Evolutionary conservation across 2,329 filamentous ascomycete genomes (phyloP), one percentile per base, ranked within the genome.

Genomic region (Cladosporium sp.): DNA sequence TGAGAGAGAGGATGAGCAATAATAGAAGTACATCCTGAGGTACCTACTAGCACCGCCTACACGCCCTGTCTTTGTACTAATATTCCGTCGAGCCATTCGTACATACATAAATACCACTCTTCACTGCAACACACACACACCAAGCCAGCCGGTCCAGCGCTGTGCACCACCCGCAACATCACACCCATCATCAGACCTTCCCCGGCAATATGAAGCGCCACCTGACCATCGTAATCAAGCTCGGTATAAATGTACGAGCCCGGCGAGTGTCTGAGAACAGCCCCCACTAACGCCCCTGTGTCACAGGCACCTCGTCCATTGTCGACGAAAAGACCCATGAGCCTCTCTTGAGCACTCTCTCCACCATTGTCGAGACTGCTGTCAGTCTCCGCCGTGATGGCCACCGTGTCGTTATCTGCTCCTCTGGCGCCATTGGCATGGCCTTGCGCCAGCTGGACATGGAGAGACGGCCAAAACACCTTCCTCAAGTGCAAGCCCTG

Each of bases 321-420:
- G 91, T 98, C 57, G 89, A 97, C 71, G 93, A 98, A 68, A 86
- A 84, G 66, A 95, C 88, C 18, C 93, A 95, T 71, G 88, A 96
- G 65, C 93, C 93, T 3, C 80, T 96, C 30, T 79, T 98, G 33
- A 93, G 91, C 4, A 95, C 90, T 59, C 76, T 98, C 50, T 91
- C 87, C 53, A 76, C 92, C 53, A 96, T 98, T 57, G 93, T 97
- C 57, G 90, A 97, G 72, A 97, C 93, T 16, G 90, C 89, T 12
- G 86, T 92, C 48, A 87, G 84, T 64, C 77, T 98, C 38, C 84
- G 84, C 58, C 86, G 91, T 69, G 86, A 95, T 82, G 93, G 93
- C 43, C 91, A 98, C 69, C 83, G 85, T 61, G 93, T 98, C 45
- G 85, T 98, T 68, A 87, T 98, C 57, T 94, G 97, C 56, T 98